Percentiles rank a stretch among this genome's conserved stretches.
These are phyloP conservation scores for Pinus taeda DNA, from an alignment of 75 land plant species.

Conservation along the genomic window DNA sequence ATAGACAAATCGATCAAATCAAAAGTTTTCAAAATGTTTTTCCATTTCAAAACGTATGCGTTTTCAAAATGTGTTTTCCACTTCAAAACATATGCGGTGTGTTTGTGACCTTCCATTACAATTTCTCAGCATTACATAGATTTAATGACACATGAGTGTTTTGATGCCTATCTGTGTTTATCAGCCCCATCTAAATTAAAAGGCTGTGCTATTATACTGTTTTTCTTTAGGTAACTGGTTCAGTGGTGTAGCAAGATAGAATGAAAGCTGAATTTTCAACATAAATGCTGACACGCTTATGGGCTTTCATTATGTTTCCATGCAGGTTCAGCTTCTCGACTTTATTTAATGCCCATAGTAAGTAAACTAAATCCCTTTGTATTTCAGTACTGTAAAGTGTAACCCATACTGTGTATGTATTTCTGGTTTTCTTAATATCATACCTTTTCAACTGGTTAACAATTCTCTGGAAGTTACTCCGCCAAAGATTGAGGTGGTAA, in stretches of 20 bases:
- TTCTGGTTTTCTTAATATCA: background rate
- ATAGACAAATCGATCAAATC: no score
- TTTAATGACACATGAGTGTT: no score
- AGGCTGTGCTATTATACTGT: background rate
- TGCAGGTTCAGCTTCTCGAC: conserved; percentile 8
- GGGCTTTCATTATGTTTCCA: background rate
- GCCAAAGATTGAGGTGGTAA: background rate
- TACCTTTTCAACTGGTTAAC: background rate
- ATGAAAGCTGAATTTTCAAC: background rate
- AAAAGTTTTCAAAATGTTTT: no score
- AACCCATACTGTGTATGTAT: background rate
- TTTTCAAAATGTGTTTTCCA: no score
- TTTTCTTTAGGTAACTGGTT: background rate
- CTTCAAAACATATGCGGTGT: no score
- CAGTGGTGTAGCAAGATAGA: background rate
- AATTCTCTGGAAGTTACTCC: background rate
- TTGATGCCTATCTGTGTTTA: no score
- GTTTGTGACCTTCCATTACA: no score
- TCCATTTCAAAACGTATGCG: no score
- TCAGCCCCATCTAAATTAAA: no score
- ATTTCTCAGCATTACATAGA: no score
- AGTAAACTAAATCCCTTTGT: background rate
- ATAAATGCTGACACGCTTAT: background rate
- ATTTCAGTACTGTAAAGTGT: background rate
- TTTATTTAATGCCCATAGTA: background rate